Conservation (phyloP, 148 eudicot species). For the Cornus controversa region DNA sequence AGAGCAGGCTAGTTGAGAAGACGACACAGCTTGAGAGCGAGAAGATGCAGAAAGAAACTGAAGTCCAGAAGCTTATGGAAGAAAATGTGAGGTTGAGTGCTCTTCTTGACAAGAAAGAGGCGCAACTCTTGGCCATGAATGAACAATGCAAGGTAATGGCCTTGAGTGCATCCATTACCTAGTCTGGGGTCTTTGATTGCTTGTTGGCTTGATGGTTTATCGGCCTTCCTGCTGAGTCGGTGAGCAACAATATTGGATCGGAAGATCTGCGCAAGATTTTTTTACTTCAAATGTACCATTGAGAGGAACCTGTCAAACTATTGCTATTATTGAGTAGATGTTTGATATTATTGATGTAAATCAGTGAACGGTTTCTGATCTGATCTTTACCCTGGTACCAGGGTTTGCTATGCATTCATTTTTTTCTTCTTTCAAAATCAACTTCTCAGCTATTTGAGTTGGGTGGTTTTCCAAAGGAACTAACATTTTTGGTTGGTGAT, state of each 20-base stretch:
- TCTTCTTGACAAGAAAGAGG: constrained; percentile 85
- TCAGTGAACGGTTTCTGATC: background rate
- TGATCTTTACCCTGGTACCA: too few species aligned
- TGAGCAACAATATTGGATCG: background rate
- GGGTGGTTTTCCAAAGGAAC: background rate
- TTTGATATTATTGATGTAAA: background rate
- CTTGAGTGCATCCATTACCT: constrained; percentile 58
- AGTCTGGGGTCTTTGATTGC: constrained; percentile 1
- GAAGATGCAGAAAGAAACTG: constrained; percentile 79
- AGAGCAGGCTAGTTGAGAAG: constrained; percentile 65
- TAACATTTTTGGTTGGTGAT: too few species aligned
- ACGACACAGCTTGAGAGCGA: constrained; percentile 81
- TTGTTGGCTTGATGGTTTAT: background rate
- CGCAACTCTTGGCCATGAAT: constrained; percentile 90
- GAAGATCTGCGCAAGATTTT: background rate
- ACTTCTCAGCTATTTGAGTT: background rate
- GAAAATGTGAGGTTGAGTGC: constrained; percentile 73
- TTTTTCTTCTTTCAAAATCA: too few species aligned
- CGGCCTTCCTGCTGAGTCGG: background rate
- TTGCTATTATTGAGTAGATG: too few species aligned
- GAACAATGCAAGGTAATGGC: constrained; percentile 97
- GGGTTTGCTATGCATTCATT: background rate
- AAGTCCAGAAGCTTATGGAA: constrained; percentile 88
- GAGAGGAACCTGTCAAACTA: background rate
- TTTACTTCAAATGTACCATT: constrained; percentile 12